A percentile compares a stretch with the other conserved stretches of the same genome.
phyloP scores from a whole-genome alignment of 768 basidiomycete species.

The Lactifluus piperatus region DNA sequence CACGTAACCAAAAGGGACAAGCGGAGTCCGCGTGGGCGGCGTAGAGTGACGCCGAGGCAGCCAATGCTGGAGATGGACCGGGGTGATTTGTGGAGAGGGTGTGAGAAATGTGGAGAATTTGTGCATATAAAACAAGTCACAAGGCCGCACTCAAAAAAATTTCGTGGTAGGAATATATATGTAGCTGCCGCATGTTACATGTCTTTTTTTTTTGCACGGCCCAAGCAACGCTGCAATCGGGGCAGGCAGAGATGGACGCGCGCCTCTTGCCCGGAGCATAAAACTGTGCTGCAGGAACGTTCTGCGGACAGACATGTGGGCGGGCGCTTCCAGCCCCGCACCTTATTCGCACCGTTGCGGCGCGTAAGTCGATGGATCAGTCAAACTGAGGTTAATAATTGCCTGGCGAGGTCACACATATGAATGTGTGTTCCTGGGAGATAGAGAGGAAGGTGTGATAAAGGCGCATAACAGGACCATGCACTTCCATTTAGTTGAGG shows the following conservation, averaged over 20 bases:
- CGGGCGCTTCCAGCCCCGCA: constrained; percentile 1
- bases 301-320: neutral
- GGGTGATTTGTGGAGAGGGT: neutral
- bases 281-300: neutral
- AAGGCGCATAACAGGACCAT: neutral
- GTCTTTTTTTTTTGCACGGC: neutral
- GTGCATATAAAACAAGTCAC: too few species aligned
- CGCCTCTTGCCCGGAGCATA: neutral
- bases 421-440: neutral
- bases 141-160: too few species aligned
- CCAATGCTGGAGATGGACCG: neutral
- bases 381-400: neutral
- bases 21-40: neutral
- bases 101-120: neutral
- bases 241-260: neutral
- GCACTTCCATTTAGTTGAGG: neutral
- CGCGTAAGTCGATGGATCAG: neutral
- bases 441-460: constrained; percentile 6
- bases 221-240: neutral
- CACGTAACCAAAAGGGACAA: neutral
- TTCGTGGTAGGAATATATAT: neutral
- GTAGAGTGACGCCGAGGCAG: neutral
- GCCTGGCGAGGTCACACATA: neutral
- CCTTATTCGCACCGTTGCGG: constrained; percentile 6
- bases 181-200: neutral